A percentile compares a stretch with the other conserved stretches of the same genome.
Conservation (phyloP, 176 grass and related monocot genomes). For the Echinochloa phyllopogon region DNA sequence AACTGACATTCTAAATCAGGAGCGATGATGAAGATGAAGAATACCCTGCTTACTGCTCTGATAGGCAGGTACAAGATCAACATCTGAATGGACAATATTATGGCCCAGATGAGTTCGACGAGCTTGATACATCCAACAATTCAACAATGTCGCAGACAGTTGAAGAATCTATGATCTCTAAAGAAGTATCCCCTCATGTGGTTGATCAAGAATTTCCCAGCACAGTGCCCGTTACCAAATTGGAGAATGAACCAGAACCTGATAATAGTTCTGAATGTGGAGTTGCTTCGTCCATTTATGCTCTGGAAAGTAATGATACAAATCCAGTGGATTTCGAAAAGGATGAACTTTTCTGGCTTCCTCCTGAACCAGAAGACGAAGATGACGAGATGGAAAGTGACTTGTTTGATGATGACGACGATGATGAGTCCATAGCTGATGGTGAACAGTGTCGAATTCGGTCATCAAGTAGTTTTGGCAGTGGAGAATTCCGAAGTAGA, state of each 20-base stretch:
- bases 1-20: slow-evolving; percentile 53
- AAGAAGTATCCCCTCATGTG: slow-evolving; percentile 44
- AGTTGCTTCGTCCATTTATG: slow-evolving; percentile 87
- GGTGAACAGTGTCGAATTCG: slow-evolving; percentile 45
- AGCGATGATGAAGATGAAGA: slow-evolving; percentile 85
- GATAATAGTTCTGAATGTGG: slow-evolving; percentile 82
- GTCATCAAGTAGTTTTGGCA: slow-evolving; percentile 77
- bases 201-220: slow-evolving; percentile 47
- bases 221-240: slow-evolving; percentile 48
- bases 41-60: slow-evolving; percentile 57
- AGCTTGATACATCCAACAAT: slow-evolving; percentile 52
- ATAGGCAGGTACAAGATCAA: slow-evolving; percentile 54
- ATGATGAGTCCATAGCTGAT: slow-evolving; percentile 42
- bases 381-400: slow-evolving; percentile 69
- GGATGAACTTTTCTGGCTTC: slow-evolving; percentile 79
- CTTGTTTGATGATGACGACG: slow-evolving; percentile 51
- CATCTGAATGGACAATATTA: slow-evolving; percentile 63
- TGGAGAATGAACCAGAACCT: slow-evolving; percentile 80
- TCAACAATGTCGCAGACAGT: slow-evolving; percentile 39
- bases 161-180: slow-evolving; percentile 57
- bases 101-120: slow-evolving; percentile 65
- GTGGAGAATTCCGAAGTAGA: slow-evolving; percentile 61
- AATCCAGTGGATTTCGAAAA: slow-evolving; percentile 86
- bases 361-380: slow-evolving; percentile 87
- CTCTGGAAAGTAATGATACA: slow-evolving; percentile 59